Percentiles rank a stretch among this genome's conserved stretches.
These are phyloP conservation scores for Avicennia marina DNA, from an alignment of 257 asterid species.

Conservation along the genomic window DNA sequence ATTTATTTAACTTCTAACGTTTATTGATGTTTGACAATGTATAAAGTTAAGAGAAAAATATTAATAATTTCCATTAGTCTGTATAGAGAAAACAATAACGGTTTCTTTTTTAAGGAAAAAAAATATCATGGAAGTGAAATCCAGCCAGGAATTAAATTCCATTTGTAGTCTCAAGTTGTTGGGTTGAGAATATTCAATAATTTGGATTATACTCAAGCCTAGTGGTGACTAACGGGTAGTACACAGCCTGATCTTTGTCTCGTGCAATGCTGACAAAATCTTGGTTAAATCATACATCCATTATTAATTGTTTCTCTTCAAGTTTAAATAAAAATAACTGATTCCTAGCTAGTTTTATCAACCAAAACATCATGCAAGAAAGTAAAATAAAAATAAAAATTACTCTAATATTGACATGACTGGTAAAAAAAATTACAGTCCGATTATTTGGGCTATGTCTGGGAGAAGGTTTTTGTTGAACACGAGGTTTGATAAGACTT, in stretches of 20 bases:
- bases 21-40: background rate
- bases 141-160: constrained; percentile 23
- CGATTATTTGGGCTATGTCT: no score
- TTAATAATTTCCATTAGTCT: background rate
- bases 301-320: background rate
- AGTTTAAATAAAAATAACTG: background rate
- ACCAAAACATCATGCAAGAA: no score
- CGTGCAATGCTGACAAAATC: constrained; percentile 8
- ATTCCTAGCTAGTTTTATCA: background rate
- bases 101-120: background rate
- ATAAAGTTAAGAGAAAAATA: background rate
- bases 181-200: constrained; percentile 27
- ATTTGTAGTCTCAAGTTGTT: constrained; percentile 14
- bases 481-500: no score
- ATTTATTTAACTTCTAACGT: background rate
- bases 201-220: constrained; percentile 15
- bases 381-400: no score
- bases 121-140: no score
- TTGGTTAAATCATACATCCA: background rate
- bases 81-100: no score
- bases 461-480: no score
- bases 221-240: constrained; percentile 1
- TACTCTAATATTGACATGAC: no score
- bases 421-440: no score
- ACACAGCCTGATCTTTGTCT: background rate